phyloP scores from a whole-genome alignment of 495 filamentous ascomycete genomes.

The Cairneyella variabilis region DNA sequence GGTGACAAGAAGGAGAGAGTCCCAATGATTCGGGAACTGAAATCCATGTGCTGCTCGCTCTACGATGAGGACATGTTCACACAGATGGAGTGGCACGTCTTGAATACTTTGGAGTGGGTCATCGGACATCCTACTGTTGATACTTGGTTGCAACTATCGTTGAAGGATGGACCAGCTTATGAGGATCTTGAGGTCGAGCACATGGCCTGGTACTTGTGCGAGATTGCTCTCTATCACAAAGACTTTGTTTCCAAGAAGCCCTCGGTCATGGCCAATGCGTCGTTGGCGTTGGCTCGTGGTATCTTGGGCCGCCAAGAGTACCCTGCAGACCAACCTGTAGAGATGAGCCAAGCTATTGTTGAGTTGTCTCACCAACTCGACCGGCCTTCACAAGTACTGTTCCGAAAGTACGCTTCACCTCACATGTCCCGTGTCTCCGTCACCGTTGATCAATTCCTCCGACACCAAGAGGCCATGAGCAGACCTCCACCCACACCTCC shows the following conservation, averaged over 20 bases:
- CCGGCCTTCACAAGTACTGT: slow-evolving; percentile 78
- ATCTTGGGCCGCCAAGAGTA: slow-evolving; percentile 74
- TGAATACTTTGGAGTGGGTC: slow-evolving; percentile 95
- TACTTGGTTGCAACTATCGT: slow-evolving; percentile 76
- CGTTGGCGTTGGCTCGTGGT: slow-evolving; percentile 79
- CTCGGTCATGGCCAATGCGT: slow-evolving; percentile 83
- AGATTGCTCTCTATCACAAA: slow-evolving; percentile 92
- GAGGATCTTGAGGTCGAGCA: slow-evolving; percentile 88
- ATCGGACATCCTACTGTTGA: slow-evolving; percentile 96
- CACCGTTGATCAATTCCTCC: slow-evolving; percentile 82
- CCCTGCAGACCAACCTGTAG: slow-evolving; percentile 72
- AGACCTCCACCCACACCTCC: slow-evolving; percentile 66
- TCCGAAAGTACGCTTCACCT: slow-evolving; percentile 80
- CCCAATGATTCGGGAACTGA: slow-evolving; percentile 89
- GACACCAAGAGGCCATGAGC: slow-evolving; percentile 71
- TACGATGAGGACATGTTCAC: slow-evolving; percentile 99
- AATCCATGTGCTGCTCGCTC: slow-evolving; percentile 97
- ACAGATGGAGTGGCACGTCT: slow-evolving; percentile 99
- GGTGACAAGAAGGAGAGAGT: slow-evolving; percentile 97
- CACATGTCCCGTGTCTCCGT: slow-evolving; percentile 78
- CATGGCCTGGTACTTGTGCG: slow-evolving; percentile 89
- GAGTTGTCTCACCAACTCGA: slow-evolving; percentile 82
- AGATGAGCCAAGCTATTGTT: slow-evolving; percentile 77
- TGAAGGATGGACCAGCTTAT: slow-evolving; percentile 53
- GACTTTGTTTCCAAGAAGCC: slow-evolving; percentile 91